phyloP scores from a whole-genome alignment of 352 stramenopile genomes.

The Pythium volutum region DNA sequence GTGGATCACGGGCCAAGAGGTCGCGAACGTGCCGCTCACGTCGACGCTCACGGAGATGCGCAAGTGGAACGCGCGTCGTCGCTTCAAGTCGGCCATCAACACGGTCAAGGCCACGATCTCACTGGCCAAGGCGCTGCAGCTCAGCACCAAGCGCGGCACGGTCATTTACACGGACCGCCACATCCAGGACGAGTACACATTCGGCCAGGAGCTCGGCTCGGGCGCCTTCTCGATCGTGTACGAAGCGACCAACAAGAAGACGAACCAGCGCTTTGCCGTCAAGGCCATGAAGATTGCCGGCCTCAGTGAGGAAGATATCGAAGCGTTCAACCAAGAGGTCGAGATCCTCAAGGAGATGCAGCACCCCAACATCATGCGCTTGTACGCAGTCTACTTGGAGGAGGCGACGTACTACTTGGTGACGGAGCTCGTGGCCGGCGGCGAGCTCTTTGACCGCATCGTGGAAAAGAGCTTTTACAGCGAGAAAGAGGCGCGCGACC shows the following conservation, averaged over 20 bases:
- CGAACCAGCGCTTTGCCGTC: slow-evolving; percentile 41
- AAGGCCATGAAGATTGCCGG: slow-evolving; percentile 44
- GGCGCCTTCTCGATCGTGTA: slow-evolving; percentile 55
- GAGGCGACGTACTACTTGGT: slow-evolving; percentile 96
- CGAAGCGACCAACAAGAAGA: slow-evolving; percentile 42
- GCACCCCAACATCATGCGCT: slow-evolving; percentile 87
- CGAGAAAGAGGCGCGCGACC: slow-evolving; percentile 72
- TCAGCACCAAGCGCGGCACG: slow-evolving; percentile 29
- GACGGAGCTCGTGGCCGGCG: slow-evolving; percentile 93
- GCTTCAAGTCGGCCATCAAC: slow-evolving; percentile 93
- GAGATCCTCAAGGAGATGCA: slow-evolving; percentile 75
- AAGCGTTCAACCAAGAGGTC: slow-evolving; percentile 34
- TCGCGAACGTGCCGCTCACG: slow-evolving; percentile 77
- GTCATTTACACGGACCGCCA: slow-evolving; percentile 28
- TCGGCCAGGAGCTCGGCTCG: slow-evolving; percentile 46
- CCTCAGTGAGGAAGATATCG: slow-evolving; percentile 26
- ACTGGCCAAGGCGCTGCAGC: slow-evolving; percentile 63
- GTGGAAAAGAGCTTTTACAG: slow-evolving; percentile 87
- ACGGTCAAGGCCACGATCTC: slow-evolving; percentile 82
- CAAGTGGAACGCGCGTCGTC: slow-evolving; percentile 92
- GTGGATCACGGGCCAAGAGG: slow-evolving; percentile 83
- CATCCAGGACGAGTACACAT: slow-evolving; percentile 31
- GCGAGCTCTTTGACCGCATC: slow-evolving; percentile 86
- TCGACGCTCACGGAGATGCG: slow-evolving; percentile 85
- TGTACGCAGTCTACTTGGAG: slow-evolving; percentile 91